These are phyloP conservation scores for Conringia planisiliqua DNA, from an alignment of 345 rosid species.

Conservation along the genomic window DNA sequence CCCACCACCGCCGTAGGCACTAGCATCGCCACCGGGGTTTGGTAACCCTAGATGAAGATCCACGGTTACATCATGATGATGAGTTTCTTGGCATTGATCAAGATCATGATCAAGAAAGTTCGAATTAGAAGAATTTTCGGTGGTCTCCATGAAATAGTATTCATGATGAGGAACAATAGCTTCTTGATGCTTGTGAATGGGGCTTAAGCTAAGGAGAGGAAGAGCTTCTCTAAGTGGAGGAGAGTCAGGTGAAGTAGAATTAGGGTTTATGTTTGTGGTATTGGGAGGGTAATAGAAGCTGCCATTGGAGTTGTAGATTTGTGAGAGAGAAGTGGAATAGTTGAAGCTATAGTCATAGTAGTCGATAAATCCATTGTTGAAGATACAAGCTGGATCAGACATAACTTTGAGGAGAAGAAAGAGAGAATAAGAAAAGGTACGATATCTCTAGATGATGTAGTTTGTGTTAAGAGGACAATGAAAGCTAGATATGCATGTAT, in stretches of 20 bases:
- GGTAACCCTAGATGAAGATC: conserved; percentile 89
- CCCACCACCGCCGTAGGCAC: conserved; percentile 29
- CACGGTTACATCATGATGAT: conserved; percentile 47
- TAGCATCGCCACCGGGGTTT: conserved; percentile 27
- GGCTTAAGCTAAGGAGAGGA: conserved; percentile 82
- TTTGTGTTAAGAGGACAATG: conserved; percentile 21
- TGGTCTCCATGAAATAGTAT: conserved; percentile 39
- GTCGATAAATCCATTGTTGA: conserved; percentile 48
- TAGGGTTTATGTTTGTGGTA: conserved; percentile 27
- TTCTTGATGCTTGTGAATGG: conserved; percentile 46
- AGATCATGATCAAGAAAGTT: conserved; percentile 31
- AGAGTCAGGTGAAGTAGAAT: conserved; percentile 39
- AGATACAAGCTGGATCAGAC: conserved; percentile 64
- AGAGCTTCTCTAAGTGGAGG: conserved; percentile 88
- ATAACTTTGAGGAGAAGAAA: conserved; percentile 33
- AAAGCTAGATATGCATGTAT: conserved; percentile 29
- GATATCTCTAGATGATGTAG: conserved; percentile 13
- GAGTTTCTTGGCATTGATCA: conserved; percentile 37
- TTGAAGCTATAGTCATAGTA: conserved; percentile 41
- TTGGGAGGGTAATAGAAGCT: conserved; percentile 31
- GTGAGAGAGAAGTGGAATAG: conserved; percentile 37
- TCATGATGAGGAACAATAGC: conserved; percentile 34
- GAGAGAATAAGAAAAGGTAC: conserved; percentile 12
- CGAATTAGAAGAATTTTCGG: conserved; percentile 22
- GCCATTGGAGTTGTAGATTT: conserved; percentile 32